Conservation (phyloP, 129 eudicot species). For the Logfia minima region DNA sequence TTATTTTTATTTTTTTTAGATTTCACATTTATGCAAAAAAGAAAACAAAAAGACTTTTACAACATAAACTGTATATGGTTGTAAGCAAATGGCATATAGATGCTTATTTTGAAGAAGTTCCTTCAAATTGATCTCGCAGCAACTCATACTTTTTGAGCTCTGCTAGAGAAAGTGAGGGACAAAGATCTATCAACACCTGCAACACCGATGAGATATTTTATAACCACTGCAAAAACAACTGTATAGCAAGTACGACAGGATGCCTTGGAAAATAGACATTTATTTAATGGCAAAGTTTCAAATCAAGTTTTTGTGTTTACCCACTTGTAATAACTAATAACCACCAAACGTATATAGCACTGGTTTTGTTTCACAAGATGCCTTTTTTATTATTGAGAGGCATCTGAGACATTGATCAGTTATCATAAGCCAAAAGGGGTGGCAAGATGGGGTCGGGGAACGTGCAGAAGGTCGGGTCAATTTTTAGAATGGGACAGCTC, state of each 20-base stretch:
- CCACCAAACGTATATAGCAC: background rate
- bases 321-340: background rate
- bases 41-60: background rate
- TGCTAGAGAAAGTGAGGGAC: slow-evolving; percentile 76
- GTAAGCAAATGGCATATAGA: background rate
- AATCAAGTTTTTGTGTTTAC: background rate
- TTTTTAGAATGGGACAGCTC: background rate
- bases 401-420: background rate
- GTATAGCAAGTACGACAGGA: background rate
- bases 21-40: background rate
- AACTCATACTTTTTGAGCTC: slow-evolving; percentile 77
- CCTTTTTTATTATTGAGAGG: background rate
- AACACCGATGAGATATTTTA: slow-evolving; percentile 1
- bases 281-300: background rate
- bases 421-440: background rate
- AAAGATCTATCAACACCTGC: slow-evolving; percentile 71
- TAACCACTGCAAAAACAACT: background rate
- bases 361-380: background rate
- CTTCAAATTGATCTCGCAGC: slow-evolving; percentile 81
- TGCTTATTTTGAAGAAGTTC: slow-evolving; percentile 47
- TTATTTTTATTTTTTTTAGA: background rate
- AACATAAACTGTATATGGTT: background rate
- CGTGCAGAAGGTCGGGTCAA: background rate
- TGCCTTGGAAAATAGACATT: background rate
- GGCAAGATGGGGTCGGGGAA: background rate